phyloP scores from a whole-genome alignment of 192 early-diverging fungal species.

The Rhizophagus sp. region DNA sequence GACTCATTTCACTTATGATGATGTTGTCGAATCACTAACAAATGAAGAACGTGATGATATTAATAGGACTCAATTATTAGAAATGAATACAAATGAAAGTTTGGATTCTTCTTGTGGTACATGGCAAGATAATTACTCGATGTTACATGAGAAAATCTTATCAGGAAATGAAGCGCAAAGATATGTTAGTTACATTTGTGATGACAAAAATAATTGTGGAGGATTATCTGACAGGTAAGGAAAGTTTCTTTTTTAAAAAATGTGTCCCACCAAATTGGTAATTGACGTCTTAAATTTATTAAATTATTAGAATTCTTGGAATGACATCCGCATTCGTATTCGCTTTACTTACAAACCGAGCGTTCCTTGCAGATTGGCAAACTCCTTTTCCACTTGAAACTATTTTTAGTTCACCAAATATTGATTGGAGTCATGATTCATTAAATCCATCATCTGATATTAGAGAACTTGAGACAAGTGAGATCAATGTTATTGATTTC shows the following conservation, averaged over 20 bases:
- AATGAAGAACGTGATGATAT: background rate
- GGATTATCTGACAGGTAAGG: slow-evolving; percentile 50
- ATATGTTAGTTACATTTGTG: slow-evolving; percentile 43
- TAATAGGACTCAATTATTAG: background rate
- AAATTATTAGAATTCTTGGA: slow-evolving; percentile 26
- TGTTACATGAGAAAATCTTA: slow-evolving; percentile 33
- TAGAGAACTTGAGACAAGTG: background rate
- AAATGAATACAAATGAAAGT: slow-evolving; percentile 3
- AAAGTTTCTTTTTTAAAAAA: background rate
- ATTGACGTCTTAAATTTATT: too few species aligned
- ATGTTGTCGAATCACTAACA: slow-evolving; percentile 1
- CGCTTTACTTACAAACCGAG: slow-evolving; percentile 42
- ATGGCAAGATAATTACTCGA: slow-evolving; percentile 44
- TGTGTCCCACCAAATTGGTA: too few species aligned
- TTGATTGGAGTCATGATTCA: slow-evolving; percentile 44
- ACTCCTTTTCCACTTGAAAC: slow-evolving; percentile 39
- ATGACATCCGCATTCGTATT: slow-evolving; percentile 51
- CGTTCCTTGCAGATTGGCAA: slow-evolving; percentile 45
- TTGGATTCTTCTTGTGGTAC: slow-evolving; percentile 36
- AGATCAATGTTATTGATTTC: slow-evolving; percentile 4
- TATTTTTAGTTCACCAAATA: slow-evolving; percentile 42
- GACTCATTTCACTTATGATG: slow-evolving; percentile 17
- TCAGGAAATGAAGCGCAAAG: slow-evolving; percentile 26
- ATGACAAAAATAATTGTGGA: slow-evolving; percentile 43
- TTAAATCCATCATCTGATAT: background rate